A percentile compares a stretch with the other conserved stretches of the same genome.
phyloP scores from a whole-genome alignment of 768 basidiomycete genomes.

The Boletus coccyginus region DNA sequence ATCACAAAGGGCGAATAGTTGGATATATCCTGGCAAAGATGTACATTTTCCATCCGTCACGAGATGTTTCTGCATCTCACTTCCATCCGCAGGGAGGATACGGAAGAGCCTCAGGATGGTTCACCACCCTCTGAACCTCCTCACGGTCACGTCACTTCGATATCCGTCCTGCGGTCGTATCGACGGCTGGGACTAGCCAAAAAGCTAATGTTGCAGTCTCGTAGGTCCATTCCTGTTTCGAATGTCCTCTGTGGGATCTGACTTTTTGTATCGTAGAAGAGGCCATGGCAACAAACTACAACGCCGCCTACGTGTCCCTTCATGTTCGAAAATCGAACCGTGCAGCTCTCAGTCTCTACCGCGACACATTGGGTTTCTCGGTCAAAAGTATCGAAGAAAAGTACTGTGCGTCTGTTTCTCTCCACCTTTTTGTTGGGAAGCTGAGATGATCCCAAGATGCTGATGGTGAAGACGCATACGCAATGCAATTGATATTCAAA shows the following conservation, averaged over 20 bases:
- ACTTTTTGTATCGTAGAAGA: slow-evolving; percentile 54
- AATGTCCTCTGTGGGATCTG: background rate
- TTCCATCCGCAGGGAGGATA: slow-evolving; percentile 52
- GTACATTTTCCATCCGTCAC: slow-evolving; percentile 42
- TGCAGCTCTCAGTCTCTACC: slow-evolving; percentile 85
- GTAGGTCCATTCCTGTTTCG: slow-evolving; percentile 47
- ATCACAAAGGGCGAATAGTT: slow-evolving; percentile 83
- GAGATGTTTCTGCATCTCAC: slow-evolving; percentile 23
- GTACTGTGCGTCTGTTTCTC: slow-evolving; percentile 68
- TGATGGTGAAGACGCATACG: slow-evolving; percentile 92
- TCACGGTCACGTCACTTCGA: slow-evolving; percentile 95
- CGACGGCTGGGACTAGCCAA: slow-evolving; percentile 91
- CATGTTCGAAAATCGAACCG: slow-evolving; percentile 96
- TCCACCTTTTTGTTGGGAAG: background rate
- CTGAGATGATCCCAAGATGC: slow-evolving; percentile 56
- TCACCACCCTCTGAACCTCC: slow-evolving; percentile 50
- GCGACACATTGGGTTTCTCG: slow-evolving; percentile 86
- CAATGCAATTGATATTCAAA: slow-evolving; percentile 74
- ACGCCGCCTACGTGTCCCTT: slow-evolving; percentile 78
- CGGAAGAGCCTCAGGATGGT: slow-evolving; percentile 41
- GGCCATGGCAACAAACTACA: slow-evolving; percentile 88
- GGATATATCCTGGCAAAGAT: slow-evolving; percentile 97
- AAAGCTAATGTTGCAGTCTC: slow-evolving; percentile 90
- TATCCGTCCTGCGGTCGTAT: slow-evolving; percentile 89
- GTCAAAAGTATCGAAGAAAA: slow-evolving; percentile 83